Evolutionary conservation across 371 early-diverging fungal species (phyloP).

Genomic region (Apophysomyces variabilis): DNA sequence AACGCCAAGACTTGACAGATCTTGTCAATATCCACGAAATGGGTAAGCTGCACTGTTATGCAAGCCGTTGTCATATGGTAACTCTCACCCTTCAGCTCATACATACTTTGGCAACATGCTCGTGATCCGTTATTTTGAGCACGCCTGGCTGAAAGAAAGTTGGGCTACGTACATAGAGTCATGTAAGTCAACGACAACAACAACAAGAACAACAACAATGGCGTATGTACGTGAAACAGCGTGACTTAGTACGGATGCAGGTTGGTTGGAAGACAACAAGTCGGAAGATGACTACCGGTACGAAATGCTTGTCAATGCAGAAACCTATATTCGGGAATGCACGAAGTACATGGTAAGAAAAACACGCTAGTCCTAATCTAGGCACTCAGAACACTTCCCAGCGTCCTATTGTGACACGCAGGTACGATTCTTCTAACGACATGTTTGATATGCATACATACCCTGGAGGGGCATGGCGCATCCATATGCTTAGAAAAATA

Average conservation of each 20-base stretch:
- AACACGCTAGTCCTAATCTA: background rate
- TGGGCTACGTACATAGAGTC: constrained; percentile 62
- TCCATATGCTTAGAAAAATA: constrained; percentile 57
- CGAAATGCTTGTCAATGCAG: constrained; percentile 38
- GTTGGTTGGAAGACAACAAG: constrained; percentile 53
- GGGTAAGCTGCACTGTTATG: constrained; percentile 22
- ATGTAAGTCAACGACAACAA: constrained; percentile 26
- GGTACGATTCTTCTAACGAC: constrained; percentile 57
- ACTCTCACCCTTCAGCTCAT: constrained; percentile 37
- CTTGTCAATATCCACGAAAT: constrained; percentile 64
- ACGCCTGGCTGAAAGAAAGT: constrained; percentile 70
- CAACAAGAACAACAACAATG: background rate
- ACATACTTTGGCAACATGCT: constrained; percentile 66
- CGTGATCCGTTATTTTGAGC: constrained; percentile 66
- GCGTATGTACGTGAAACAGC: background rate
- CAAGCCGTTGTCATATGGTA: background rate
- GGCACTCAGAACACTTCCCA: constrained; percentile 15
- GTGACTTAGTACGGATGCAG: constrained; percentile 16
- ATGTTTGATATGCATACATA: constrained; percentile 62
- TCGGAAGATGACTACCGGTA: constrained; percentile 47
- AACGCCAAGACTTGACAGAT: constrained; percentile 29
- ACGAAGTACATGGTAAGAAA: constrained; percentile 42
- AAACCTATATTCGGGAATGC: constrained; percentile 44
- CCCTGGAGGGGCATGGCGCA: constrained; percentile 60
- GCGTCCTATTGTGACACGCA: constrained; percentile 60